Evolutionary conservation across 2,329 filamentous ascomycete species (phyloP), one percentile per base, ranked within the genome.

Genomic region (Xylariales sp.): DNA sequence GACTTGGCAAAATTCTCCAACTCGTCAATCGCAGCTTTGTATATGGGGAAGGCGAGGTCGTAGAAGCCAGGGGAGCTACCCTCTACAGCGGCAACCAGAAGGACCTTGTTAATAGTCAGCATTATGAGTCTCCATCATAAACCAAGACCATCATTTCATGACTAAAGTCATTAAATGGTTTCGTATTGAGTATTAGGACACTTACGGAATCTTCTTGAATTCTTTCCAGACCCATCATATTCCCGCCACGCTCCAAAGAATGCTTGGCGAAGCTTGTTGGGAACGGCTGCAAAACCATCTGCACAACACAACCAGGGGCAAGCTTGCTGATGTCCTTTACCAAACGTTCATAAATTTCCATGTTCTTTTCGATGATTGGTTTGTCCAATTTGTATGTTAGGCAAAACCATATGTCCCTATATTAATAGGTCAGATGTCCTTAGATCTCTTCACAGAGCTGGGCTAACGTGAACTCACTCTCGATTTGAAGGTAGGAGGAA

Each of bases 261-360:
- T 61, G 48, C 33, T 55, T 44, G 32, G 50, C 54, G 43, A 60
- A 59, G 5, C 59, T 46, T 13, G 57, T 56, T 11, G 66, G 60
- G 15, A 69, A 52, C 21, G 63, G 54, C 45, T 64, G 61, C 33
- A 62, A 58, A 6, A 58, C 49, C 8, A 45, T 49, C 8, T 61
- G 53, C 5, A 55, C 56, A 12, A 51, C 37, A 45, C 52, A 53
- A 23, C 48, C 49, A 1, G 51, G 50, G 2, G 51, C 46, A 20
- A 45, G 41, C 8, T 42, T 47, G 31, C 56, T 57, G 33, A 60
- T 40, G 23, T 50, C 54, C 18, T 49, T 50, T 25, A 65, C 54
- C 40, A 67, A 56, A 12, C 58, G 54, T 27, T 56, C 49, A 48
- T 69, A 65, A 38, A 67, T 58, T 38, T 57, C 57, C 30, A 61